Percentiles rank a stretch among this genome's conserved stretches.
Evolutionary conservation across 2,329 filamentous ascomycete genomes (phyloP).

Genomic region (Chrysosphaeria jannelii): DNA sequence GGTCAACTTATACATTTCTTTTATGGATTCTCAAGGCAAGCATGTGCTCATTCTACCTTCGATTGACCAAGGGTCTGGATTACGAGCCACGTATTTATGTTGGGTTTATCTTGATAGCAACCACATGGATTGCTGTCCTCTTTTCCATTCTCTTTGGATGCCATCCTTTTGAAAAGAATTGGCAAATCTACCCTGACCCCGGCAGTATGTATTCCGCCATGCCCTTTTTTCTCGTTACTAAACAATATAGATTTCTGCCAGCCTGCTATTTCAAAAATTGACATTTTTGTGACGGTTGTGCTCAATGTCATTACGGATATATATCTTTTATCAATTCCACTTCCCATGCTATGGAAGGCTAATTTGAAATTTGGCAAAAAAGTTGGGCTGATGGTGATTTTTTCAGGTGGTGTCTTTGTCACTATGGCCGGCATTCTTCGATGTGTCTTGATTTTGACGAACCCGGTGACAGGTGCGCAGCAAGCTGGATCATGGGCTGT

Average conservation of each 20-base stretch:
- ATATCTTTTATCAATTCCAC: slow-evolving; percentile 12
- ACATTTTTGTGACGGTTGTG: slow-evolving; percentile 11
- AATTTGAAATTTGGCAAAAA: slow-evolving; percentile 19
- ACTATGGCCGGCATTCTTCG: slow-evolving; percentile 22
- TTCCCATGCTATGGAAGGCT: slow-evolving; percentile 21
- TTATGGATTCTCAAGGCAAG: slow-evolving; percentile 7
- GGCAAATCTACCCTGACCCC: slow-evolving; percentile 14
- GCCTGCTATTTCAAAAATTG: slow-evolving; percentile 10
- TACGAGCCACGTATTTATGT: slow-evolving; percentile 7
- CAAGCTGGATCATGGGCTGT: slow-evolving; percentile 11
- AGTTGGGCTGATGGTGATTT: slow-evolving; percentile 19
- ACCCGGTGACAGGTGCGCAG: slow-evolving; percentile 10
- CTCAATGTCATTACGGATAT: slow-evolving; percentile 12
- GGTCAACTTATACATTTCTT: slow-evolving; percentile 7
- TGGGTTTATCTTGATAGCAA: slow-evolving; percentile 9
- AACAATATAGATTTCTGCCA: slow-evolving; percentile 9
- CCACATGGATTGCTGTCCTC: slow-evolving; percentile 9
- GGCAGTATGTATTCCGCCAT: slow-evolving; percentile 8
- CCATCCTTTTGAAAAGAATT: slow-evolving; percentile 9
- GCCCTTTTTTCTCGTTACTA: background rate
- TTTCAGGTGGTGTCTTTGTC: slow-evolving; percentile 23
- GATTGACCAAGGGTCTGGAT: slow-evolving; percentile 8
- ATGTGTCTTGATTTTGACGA: slow-evolving; percentile 17
- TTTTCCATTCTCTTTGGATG: slow-evolving; percentile 10
- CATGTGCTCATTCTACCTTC: slow-evolving; percentile 8